Evolutionary conservation across 116 monocot genomes (phyloP), one percentile per base, ranked within the genome.

Genomic region (Dioscorea cayenensis): DNA sequence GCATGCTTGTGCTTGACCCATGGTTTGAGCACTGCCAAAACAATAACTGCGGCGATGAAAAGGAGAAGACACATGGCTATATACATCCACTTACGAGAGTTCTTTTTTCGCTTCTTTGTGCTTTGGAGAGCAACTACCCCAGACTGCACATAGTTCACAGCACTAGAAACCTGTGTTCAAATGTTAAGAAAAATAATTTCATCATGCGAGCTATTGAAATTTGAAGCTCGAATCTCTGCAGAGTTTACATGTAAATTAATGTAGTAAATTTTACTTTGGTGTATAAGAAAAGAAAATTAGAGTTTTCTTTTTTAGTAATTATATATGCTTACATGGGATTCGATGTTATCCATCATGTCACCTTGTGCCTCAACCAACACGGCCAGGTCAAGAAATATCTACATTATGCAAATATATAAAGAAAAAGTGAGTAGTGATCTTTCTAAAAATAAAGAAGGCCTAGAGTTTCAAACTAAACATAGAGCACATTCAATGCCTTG

Each of bases 381-480:
- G 1, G 87, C 75, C 83, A 87, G 80, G 70, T 87, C 87, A 4
- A 83, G 68, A 69, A 87, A 87, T 72, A 87, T 78, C 87, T 86
- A 65, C 63, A 75, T 18, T 14, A 16, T 16, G n/a, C 1, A 55
- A 55, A 55, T 12, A n/a, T 32, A 32, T 3, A 32, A 32, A n/a
- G 55, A 55, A 16, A 55, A 0, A 14, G 55, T 55, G n/a, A 55
- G 19, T 19, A 16, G 7, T 43, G 43, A 43, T 43, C 43, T 43
- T 43, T 43, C 8, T 55, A 14, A 55, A 55, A 55, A 16, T n/a
- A 55, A n/a, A 17, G 2, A 55, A 52, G 55, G 55, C 55, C 4
- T 55, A 8, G 6, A 43, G 43, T 43, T 43, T 43, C 43, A 43
- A 6, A 6, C 43, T 9, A 43, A 8, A 9, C 12, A 8, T 43